Conservation (phyloP, 2,329 filamentous ascomycete genomes). For the Amauroascus verrucosus region DNA sequence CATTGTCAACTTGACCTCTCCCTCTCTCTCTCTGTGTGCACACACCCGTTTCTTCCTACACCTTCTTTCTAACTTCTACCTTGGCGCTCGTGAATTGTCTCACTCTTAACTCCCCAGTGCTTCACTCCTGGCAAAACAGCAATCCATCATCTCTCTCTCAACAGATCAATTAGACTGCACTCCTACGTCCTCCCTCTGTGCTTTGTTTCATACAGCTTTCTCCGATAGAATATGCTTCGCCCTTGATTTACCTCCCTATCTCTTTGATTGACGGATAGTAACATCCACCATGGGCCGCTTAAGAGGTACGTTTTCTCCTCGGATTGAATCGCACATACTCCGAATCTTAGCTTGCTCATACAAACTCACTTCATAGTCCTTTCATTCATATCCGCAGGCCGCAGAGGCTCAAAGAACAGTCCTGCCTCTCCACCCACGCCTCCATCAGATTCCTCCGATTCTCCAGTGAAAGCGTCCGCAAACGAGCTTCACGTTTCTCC, state of each 20-base stretch:
- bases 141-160: neutral
- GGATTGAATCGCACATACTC: neutral
- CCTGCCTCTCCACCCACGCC: slow-evolving; percentile 2
- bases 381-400: slow-evolving; percentile 13
- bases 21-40: neutral
- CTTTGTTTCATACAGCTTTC: neutral
- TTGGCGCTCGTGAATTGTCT: neutral
- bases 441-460: slow-evolving; percentile 9
- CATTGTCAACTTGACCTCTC: neutral
- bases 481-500: neutral
- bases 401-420: slow-evolving; percentile 12
- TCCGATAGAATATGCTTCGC: neutral
- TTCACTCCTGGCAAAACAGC: neutral
- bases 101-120: neutral
- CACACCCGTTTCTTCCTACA: neutral
- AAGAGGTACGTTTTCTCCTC: slow-evolving; percentile 12
- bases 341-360: neutral
- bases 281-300: slow-evolving; percentile 14
- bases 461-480: neutral
- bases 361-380: neutral
- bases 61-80: neutral
- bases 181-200: neutral
- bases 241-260: too few species aligned
- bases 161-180: neutral
- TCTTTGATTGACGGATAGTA: neutral